Percentiles rank a stretch among this genome's conserved stretches.
Evolutionary conservation across 176 grass and related monocot species (phyloP).

Genomic region (Lolium multiflorum): DNA sequence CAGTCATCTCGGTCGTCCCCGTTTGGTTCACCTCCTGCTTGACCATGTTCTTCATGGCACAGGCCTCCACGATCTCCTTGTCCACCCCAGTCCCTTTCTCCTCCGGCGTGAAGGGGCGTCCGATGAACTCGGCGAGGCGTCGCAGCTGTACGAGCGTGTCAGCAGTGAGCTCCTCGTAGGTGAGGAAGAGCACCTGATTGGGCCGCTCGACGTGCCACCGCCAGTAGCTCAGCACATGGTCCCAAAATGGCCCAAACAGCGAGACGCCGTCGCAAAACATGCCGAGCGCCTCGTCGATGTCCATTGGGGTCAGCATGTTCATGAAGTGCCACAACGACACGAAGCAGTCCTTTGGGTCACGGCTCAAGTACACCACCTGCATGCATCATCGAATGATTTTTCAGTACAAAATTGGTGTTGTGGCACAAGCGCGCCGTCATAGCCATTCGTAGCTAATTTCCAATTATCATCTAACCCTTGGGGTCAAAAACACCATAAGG

Average conservation of each 20-base stretch:
- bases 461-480: too few relatives aligned
- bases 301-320: not conserved
- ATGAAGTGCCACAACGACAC: conserved; percentile 33
- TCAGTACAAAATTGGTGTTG: too few relatives aligned
- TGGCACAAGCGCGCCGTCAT: too few relatives aligned
- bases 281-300: not conserved
- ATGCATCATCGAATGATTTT: not conserved
- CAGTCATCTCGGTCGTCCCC: not conserved
- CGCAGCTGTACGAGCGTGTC: conserved; percentile 10
- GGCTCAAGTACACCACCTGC: conserved; percentile 23
- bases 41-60: conserved; percentile 14
- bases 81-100: not conserved
- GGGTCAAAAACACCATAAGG: too few relatives aligned
- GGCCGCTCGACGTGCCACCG: conserved; percentile 10
- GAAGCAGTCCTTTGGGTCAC: conserved; percentile 35
- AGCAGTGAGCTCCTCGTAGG: conserved; percentile 30
- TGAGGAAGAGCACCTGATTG: conserved; percentile 37
- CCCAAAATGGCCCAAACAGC: not conserved
- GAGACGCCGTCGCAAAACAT: conserved; percentile 19
- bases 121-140: not conserved
- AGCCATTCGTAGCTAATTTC: too few relatives aligned
- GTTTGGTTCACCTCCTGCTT: conserved; percentile 6
- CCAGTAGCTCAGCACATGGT: conserved; percentile 45
- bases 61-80: not conserved
- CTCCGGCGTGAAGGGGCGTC: conserved; percentile 16